A percentile compares a stretch with the other conserved stretches of the same genome.
Conservation (phyloP, 2,329 filamentous ascomycete genomes). For the Beauveria brongniartii region DNA sequence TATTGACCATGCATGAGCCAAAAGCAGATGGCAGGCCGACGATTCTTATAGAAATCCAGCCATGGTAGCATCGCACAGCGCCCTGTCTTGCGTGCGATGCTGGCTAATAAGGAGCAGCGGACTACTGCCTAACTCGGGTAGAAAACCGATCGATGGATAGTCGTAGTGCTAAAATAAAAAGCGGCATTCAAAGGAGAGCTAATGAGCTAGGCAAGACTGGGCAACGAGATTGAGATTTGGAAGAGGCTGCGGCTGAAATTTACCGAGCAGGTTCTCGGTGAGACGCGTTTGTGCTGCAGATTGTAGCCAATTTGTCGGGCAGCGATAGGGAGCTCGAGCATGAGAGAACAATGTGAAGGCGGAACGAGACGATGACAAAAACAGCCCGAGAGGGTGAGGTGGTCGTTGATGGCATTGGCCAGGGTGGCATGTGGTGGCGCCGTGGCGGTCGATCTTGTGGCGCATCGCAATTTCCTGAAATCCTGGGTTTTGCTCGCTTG, state of each 20-base stretch:
- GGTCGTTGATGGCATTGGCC: constrained; percentile 4
- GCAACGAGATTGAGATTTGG: background rate
- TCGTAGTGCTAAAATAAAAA: background rate
- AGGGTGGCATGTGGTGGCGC: background rate
- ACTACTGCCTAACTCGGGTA: background rate
- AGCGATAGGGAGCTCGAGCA: background rate
- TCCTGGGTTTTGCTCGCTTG: background rate
- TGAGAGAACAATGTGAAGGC: background rate
- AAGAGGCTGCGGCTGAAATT: background rate
- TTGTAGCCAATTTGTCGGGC: background rate
- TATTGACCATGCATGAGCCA: background rate
- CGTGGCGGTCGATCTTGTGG: constrained; percentile 9
- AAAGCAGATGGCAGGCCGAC: background rate
- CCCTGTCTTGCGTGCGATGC: background rate
- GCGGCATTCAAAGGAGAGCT: background rate
- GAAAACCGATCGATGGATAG: constrained; percentile 2
- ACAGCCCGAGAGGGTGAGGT: background rate
- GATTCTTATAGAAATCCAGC: background rate
- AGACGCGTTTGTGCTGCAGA: background rate
- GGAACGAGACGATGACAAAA: background rate
- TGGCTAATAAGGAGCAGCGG: background rate
- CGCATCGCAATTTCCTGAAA: constrained; percentile 10
- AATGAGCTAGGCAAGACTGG: background rate
- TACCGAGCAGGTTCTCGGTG: background rate
- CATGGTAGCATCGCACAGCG: background rate